Evolutionary conservation across 2,329 filamentous ascomycete genomes (phyloP).

Genomic region (Sporothrix protearum): DNA sequence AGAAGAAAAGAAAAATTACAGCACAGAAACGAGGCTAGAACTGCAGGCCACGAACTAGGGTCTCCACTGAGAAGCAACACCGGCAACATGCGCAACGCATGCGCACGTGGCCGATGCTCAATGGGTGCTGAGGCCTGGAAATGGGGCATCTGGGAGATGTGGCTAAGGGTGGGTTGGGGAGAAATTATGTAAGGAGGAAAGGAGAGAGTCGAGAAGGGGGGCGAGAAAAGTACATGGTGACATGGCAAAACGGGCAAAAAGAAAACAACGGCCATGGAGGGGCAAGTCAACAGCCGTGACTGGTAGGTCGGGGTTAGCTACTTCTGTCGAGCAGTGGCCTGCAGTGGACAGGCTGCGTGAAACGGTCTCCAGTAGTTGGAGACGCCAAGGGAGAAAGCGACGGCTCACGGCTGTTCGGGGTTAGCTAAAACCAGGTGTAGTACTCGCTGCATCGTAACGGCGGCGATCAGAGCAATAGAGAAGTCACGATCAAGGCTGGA

Average conservation of each 20-base stretch:
- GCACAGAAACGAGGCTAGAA: slow-evolving; percentile 28
- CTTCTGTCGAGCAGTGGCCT: background rate
- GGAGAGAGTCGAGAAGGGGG: background rate
- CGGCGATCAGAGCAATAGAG: background rate
- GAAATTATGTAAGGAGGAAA: background rate
- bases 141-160: slow-evolving; percentile 18
- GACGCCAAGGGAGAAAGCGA: background rate
- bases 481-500: background rate
- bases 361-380: background rate
- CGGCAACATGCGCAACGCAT: slow-evolving; percentile 32
- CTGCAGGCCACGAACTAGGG: slow-evolving; percentile 30
- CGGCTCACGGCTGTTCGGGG: background rate
- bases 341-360: background rate
- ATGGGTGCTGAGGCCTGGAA: slow-evolving; percentile 30
- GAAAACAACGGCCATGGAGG: background rate
- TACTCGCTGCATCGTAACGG: background rate
- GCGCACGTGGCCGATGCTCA: slow-evolving; percentile 37
- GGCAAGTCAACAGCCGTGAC: background rate
- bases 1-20: slow-evolving; percentile 24
- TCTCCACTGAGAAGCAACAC: slow-evolving; percentile 33
- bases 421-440: background rate
- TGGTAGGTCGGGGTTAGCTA: background rate
- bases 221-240: background rate
- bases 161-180: slow-evolving; percentile 16
- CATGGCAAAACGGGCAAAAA: background rate